Evolutionary conservation across 768 basidiomycete genomes (phyloP), one percentile per base, ranked within the genome.

Genomic region (Leccinum arenicola): DNA sequence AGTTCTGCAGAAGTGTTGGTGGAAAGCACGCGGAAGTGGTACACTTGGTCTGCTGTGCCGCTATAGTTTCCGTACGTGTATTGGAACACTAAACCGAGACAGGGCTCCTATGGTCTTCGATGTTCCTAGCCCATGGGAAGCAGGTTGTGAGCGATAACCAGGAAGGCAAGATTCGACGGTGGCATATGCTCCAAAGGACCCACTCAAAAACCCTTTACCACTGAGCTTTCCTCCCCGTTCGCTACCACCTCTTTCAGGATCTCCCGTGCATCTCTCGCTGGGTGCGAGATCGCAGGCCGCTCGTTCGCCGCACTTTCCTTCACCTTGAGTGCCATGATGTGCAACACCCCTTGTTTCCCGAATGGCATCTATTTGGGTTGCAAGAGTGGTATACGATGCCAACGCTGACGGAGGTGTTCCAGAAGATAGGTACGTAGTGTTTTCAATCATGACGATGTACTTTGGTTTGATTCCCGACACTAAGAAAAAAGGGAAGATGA

Each of bases 41-140:
- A 98, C 56, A 99, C 82, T 77, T 97, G 98, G 75, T 98, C 94
- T 52, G 95, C 94, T 17, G 96, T 95, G 54, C 92, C 91, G 67
- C 87, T 89, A 80, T 99, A 99, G 75, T 94, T 93, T 48, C 96
- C 97, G 73, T 27, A 27, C 25, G 25, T 27, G 25, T 27, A 27
- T 27, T 27, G 25, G 33, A 35, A 35, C 12, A 12, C 33, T 12
- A 35, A 12, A 35, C 33, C 12, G 33, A 6, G 14, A 35, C 12
- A 36, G 14, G 35, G 15, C 0, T 14, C 35, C 12, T 35, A 35
- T 35, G 35, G 25, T 27, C 25, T 27, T 27, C 6, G 25, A 27
- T 6, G 25, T 27, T 14, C 12, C 4, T 36, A 15, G 14, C 35
- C 2, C 14, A 36, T 36, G 14, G 35, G 14, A 36, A 36, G 14